Evolutionary conservation across 169 alveolate genomes (phyloP), one percentile per base, ranked within the genome.

Genomic region (Plasmodium gonderi): DNA sequence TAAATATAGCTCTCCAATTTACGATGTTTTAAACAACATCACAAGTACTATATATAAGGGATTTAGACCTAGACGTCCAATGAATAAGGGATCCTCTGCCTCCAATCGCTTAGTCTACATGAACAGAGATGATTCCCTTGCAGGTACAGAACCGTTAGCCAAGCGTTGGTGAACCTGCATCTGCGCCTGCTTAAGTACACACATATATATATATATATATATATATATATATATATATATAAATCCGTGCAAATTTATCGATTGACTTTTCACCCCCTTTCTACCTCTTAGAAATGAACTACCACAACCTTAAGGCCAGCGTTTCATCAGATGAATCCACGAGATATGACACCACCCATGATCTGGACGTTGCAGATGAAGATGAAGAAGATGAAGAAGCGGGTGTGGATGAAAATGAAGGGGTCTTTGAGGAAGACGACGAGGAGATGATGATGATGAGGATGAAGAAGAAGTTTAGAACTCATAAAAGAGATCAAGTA

Each of bases 31-130:
- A 69, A 82, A 49, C 33, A 82, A 69, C 64, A 44, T 82, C 26
- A 31, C 92, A 14, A 82, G 54, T 14, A 82, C 5, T 54, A 45
- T 82, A 33, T 72, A 68, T 33, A 82, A 69, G 33, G 67, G 65
- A 23, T 82, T 82, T 60, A 49, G 38, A 12, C 75, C 92, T 20
- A 82, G 92, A 29, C 49, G 23, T 17, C 83, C 51, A 23, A 68
- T 7, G 42, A 45, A 45, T 14, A 29, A 20, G 4, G 42, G 38
- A 0, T 23, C 92, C 75, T 23, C 92, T 14, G 76, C 9, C 20
- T 29, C 64, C 11, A 69, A 47, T 14, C 75, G 64, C 29, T 2
- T 72, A 14, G 26, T 81, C 31, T n/a, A 45, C 64, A 31, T 51
- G 29, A 67, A 82, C 44, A 45, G 29, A 23, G 67, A 36, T 17